Conservation (phyloP, 2,329 filamentous ascomycete genomes). For the Xylariomycetidae sp. region DNA sequence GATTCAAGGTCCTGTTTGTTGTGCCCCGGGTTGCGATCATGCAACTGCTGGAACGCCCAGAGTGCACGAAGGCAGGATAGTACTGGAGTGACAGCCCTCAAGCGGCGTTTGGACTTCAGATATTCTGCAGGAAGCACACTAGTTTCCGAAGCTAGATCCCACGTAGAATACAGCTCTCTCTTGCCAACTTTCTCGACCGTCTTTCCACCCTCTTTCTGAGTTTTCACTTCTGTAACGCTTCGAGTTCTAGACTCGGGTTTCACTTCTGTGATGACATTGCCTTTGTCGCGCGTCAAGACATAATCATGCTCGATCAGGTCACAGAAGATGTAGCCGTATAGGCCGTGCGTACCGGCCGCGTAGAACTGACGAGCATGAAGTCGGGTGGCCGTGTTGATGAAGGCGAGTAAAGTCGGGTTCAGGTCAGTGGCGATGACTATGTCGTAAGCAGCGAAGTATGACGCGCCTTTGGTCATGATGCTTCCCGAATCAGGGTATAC, state of each 20-base stretch:
- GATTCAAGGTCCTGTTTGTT: slow-evolving; percentile 61
- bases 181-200: slow-evolving; percentile 84
- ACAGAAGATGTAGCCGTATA: slow-evolving; percentile 93
- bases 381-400: slow-evolving; percentile 83
- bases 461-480: slow-evolving; percentile 62
- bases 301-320: slow-evolving; percentile 90
- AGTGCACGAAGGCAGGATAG: slow-evolving; percentile 83
- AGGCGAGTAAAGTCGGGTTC: slow-evolving; percentile 66
- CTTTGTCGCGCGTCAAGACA: slow-evolving; percentile 77
- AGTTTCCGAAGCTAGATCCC: slow-evolving; percentile 75
- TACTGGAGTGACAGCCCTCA: slow-evolving; percentile 73
- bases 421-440: slow-evolving; percentile 88
- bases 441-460: slow-evolving; percentile 76
- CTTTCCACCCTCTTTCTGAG: slow-evolving; percentile 66
- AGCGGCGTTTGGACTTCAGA: slow-evolving; percentile 61
- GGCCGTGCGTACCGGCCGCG: slow-evolving; percentile 77
- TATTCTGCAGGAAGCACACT: slow-evolving; percentile 70
- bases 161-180: slow-evolving; percentile 83
- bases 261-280: slow-evolving; percentile 62
- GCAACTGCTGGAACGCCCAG: slow-evolving; percentile 74
- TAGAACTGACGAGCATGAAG: slow-evolving; percentile 80
- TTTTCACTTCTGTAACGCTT: slow-evolving; percentile 66
- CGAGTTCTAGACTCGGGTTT: slow-evolving; percentile 73
- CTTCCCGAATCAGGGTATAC: slow-evolving; percentile 66
- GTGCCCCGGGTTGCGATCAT: slow-evolving; percentile 51